phyloP scores from a whole-genome alignment of 352 stramenopile species.

The Thraustochytrium striatum region DNA sequence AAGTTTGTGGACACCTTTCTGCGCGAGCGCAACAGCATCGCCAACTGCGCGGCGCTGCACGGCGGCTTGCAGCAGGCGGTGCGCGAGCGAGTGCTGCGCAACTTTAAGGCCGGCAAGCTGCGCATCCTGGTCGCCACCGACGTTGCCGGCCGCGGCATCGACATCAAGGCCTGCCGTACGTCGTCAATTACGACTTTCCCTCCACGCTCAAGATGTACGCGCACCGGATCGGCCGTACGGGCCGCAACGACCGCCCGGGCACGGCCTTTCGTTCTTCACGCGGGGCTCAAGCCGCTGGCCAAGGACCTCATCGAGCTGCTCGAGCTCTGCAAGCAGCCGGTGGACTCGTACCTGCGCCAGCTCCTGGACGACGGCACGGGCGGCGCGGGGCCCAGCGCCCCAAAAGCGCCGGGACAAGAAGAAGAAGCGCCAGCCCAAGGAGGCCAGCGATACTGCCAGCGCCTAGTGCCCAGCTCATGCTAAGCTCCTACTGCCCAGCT shows the following conservation, averaged over 20 bases:
- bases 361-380: conserved; percentile 12
- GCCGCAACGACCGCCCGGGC: conserved; percentile 59
- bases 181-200: conserved; percentile 98
- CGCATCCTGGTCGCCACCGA: conserved; percentile 64
- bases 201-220: conserved; percentile 96
- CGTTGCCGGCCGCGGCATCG: conserved; percentile 76
- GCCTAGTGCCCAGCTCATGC: no score
- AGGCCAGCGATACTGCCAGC: no score
- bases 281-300: conserved; percentile 2
- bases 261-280: conserved; percentile 34
- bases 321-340: conserved; percentile 21
- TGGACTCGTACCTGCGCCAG: conserved; percentile 6
- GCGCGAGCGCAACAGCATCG: not conserved
- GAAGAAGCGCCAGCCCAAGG: no score
- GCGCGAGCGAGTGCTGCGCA: conserved; percentile 80
- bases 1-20: conserved; percentile 48
- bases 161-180: conserved; percentile 96
- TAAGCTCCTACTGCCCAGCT: no score
- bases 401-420: conserved; percentile 4
- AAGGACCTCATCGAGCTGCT: conserved; percentile 20
- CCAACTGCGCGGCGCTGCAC: conserved; percentile 73
- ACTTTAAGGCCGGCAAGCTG: conserved; percentile 63
- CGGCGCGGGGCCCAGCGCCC: not conserved
- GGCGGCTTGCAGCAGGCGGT: conserved; percentile 93
- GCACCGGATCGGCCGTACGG: conserved; percentile 96